Evolutionary conservation across 805 yeast genomes (phyloP).

Genomic region (Teunomyces barrocoloradensis): DNA sequence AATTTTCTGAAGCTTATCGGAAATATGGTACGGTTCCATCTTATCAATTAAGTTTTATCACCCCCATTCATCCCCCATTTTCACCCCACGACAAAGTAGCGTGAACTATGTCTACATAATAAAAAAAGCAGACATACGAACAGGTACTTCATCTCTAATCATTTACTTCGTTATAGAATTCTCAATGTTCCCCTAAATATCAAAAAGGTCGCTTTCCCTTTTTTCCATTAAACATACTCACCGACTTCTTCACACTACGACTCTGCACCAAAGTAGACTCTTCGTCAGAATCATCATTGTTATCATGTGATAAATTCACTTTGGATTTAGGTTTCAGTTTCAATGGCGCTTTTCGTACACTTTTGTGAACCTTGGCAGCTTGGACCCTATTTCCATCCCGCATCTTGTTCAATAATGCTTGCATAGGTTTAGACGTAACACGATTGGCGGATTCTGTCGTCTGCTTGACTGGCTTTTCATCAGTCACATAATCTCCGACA

Average conservation of each 20-base stretch:
- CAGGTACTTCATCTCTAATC: too few species aligned
- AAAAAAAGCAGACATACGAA: too few species aligned
- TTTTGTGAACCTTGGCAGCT: background rate
- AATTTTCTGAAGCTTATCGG: background rate
- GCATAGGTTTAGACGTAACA: slow-evolving; percentile 33
- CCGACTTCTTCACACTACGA: slow-evolving; percentile 6
- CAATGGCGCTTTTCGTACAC: background rate
- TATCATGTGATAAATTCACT: background rate
- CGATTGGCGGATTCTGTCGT: background rate
- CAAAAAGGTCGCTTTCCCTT: slow-evolving; percentile 4
- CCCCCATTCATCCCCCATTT: background rate
- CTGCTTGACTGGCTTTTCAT: slow-evolving; percentile 7
- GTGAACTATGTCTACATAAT: background rate
- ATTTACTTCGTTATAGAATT: background rate
- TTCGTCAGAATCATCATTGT: slow-evolving; percentile 4
- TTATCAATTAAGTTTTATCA: background rate
- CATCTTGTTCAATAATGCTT: slow-evolving; percentile 37
- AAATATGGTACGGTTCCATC: background rate
- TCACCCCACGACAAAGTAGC: background rate
- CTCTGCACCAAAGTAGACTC: slow-evolving; percentile 3
- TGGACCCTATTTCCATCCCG: slow-evolving; percentile 19
- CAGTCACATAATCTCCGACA: slow-evolving; percentile 28
- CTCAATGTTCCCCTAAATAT: background rate
- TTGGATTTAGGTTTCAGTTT: background rate
- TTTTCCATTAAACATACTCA: slow-evolving; percentile 2